Evolutionary conservation across 23 red algal genomes (phyloP).

Genomic region (Chondrus crispus): DNA sequence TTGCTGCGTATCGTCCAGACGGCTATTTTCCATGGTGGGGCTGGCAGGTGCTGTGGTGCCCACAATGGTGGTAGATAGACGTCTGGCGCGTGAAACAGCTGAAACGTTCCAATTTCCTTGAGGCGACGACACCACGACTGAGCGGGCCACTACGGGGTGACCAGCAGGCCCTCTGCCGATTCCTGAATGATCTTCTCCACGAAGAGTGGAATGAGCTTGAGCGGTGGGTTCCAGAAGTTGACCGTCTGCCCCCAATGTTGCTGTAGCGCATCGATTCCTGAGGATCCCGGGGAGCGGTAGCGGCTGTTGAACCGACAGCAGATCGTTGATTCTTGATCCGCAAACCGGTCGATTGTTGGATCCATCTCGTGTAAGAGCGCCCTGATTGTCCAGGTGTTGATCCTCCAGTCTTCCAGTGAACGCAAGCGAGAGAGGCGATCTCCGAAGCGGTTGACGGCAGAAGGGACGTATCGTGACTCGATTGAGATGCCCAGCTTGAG

Average conservation of each 20-base stretch:
- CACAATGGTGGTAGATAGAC: neutral
- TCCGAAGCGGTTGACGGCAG: too few species aligned
- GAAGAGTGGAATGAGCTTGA: neutral
- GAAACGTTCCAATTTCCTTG: neutral
- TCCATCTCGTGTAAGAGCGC: too few species aligned
- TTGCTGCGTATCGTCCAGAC: neutral
- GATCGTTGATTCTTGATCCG: neutral
- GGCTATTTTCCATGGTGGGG: neutral
- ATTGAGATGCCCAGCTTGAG: neutral
- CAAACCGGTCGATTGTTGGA: constrained; percentile 11
- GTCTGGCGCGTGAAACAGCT: neutral
- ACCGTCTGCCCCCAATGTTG: neutral
- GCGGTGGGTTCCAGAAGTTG: constrained; percentile 35
- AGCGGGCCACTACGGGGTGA: constrained; percentile 18
- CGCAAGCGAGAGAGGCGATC: too few species aligned
- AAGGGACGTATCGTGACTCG: too few species aligned
- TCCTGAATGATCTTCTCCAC: neutral
- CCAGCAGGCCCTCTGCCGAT: constrained; percentile 8
- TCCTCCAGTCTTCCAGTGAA: too few species aligned
- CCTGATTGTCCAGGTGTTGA: too few species aligned
- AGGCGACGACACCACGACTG: neutral
- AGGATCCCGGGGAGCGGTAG: neutral
- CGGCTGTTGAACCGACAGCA: neutral
- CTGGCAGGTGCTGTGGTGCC: neutral
- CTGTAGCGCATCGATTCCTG: neutral